Percentiles rank a stretch among this genome's conserved stretches.
Evolutionary conservation across 2,329 filamentous ascomycete species (phyloP).

Genomic region (Corynespora cassiicola): DNA sequence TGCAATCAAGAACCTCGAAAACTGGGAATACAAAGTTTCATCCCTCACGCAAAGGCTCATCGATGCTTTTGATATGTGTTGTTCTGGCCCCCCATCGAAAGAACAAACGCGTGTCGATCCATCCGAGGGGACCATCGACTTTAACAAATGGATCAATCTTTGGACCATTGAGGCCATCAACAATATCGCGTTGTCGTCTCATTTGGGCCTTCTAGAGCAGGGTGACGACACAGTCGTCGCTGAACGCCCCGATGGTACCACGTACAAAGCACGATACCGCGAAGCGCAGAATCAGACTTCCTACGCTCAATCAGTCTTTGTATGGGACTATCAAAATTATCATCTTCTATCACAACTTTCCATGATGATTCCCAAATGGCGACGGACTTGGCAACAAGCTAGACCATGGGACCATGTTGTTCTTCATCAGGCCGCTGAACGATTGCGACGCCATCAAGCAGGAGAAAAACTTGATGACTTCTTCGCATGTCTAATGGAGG

Average conservation of each 20-base stretch:
- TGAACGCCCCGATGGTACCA: conserved; percentile 20
- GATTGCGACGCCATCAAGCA: background rate
- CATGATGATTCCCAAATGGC: background rate
- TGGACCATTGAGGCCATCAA: conserved; percentile 49
- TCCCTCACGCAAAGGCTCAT: conserved; percentile 43
- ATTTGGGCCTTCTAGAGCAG: conserved; percentile 45
- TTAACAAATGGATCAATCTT: conserved; percentile 45
- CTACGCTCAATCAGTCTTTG: conserved; percentile 1
- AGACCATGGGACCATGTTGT: conserved; percentile 3
- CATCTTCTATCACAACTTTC: background rate
- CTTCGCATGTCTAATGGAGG: conserved; percentile 55
- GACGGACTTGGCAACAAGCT: background rate
- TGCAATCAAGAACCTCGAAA: conserved; percentile 48
- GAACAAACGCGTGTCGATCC: no score
- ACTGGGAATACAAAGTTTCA: conserved; percentile 50
- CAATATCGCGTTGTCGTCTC: conserved; percentile 47
- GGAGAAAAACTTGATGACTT: conserved; percentile 61
- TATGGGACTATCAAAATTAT: conserved; percentile 4
- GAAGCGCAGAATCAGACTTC: background rate
- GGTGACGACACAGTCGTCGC: conserved; percentile 37
- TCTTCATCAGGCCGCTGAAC: background rate
- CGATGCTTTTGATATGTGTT: conserved; percentile 42
- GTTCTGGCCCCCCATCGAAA: conserved; percentile 23
- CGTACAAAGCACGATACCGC: background rate
- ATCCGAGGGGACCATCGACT: conserved; percentile 44